phyloP scores from a whole-genome alignment of 352 stramenopile species.

The Globisporangium heterothallicum region DNA sequence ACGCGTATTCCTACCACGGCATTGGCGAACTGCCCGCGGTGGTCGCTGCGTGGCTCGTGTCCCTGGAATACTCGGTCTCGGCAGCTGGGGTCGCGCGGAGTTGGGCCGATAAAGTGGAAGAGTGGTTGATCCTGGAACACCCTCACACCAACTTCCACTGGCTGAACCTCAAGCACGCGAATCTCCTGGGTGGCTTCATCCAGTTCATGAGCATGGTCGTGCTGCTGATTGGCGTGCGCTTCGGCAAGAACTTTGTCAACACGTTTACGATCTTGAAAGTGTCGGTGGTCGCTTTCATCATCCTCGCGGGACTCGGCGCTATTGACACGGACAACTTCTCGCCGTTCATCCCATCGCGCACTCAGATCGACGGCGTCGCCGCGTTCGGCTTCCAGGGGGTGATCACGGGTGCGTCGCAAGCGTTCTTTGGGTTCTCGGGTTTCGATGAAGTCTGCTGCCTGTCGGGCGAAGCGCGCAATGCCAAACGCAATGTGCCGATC shows the following conservation, averaged over 20 bases:
- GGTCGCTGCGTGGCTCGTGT: slow-evolving; percentile 56
- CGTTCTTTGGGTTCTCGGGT: slow-evolving; percentile 64
- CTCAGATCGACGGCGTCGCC: slow-evolving; percentile 10
- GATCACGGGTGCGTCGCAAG: slow-evolving; percentile 1
- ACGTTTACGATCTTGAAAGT: slow-evolving; percentile 3
- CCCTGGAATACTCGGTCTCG: slow-evolving; percentile 8
- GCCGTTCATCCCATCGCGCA: slow-evolving; percentile 1
- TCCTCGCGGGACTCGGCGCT: not conserved
- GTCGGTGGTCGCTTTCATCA: not conserved
- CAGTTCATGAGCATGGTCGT: slow-evolving; percentile 56
- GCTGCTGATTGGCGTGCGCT: slow-evolving; percentile 67
- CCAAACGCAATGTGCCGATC: slow-evolving; percentile 40
- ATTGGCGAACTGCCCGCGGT: slow-evolving; percentile 89
- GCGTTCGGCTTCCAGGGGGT: slow-evolving; percentile 31
- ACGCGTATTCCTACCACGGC: slow-evolving; percentile 87
- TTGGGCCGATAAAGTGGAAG: slow-evolving; percentile 31
- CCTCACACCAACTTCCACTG: slow-evolving; percentile 23
- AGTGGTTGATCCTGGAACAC: slow-evolving; percentile 45
- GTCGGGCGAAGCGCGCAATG: slow-evolving; percentile 35
- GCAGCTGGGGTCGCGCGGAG: not conserved
- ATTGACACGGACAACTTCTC: not conserved
- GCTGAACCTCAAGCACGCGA: slow-evolving; percentile 46
- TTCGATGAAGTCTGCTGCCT: slow-evolving; percentile 87
- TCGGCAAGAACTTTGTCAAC: slow-evolving; percentile 48
- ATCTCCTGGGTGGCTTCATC: slow-evolving; percentile 42